phyloP scores from a whole-genome alignment of 2,329 filamentous ascomycete species.

The Xylariaceae sp. region DNA sequence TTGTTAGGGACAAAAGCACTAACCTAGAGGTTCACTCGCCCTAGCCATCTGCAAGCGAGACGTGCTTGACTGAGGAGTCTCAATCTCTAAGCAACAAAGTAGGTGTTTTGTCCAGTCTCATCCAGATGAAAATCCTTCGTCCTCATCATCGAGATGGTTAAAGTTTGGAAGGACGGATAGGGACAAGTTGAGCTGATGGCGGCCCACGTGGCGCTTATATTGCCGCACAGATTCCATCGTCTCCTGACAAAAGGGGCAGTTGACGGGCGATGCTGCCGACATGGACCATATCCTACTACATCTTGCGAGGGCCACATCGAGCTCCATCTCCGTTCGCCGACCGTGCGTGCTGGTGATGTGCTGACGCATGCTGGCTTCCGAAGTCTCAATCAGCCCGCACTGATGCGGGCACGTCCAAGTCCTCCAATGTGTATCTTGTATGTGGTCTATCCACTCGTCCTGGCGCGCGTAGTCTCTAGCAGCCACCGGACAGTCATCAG shows the following conservation, averaged over 20 bases:
- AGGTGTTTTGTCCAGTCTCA: too few relatives aligned
- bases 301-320: conserved; percentile 1
- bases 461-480: conserved; percentile 19
- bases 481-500: conserved; percentile 22
- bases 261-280: not conserved
- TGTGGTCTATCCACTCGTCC: conserved; percentile 23
- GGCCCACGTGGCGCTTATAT: conserved; percentile 25
- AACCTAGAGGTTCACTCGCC: too few relatives aligned
- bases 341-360: conserved; percentile 1
- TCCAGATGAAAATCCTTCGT: too few relatives aligned
- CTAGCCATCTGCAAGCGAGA: too few relatives aligned
- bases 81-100: too few relatives aligned
- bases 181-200: conserved; percentile 23
- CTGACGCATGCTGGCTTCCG: conserved; percentile 1
- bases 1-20: too few relatives aligned
- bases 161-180: conserved; percentile 18
- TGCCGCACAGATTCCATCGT: conserved; percentile 8
- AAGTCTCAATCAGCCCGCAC: conserved; percentile 10
- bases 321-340: conserved; percentile 5
- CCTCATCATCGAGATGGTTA: conserved; percentile 6
- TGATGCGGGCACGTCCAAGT: conserved; percentile 20
- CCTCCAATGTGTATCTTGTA: conserved; percentile 22
- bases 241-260: conserved; percentile 20
- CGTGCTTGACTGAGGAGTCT: too few relatives aligned
- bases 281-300: conserved; percentile 1